A percentile compares a stretch with the other conserved stretches of the same genome.
phyloP scores from a whole-genome alignment of 1,139 yeast species.

The Geotrichum reessii region DNA sequence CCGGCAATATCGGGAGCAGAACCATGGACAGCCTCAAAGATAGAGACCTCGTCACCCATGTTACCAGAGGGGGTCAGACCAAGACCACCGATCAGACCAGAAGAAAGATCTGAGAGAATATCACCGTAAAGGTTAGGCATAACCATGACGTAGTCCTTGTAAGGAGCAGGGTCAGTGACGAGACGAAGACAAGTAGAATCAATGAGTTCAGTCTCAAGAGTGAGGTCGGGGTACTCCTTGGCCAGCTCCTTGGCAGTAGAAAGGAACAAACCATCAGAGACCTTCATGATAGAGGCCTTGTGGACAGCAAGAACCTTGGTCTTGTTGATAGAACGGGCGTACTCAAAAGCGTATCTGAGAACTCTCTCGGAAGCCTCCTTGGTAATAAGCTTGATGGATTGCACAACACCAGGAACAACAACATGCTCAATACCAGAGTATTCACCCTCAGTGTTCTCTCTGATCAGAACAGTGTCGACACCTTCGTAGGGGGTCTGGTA shows the following conservation, averaged over 20 bases:
- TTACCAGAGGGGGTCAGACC: constrained; percentile 98
- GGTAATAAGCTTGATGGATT: constrained; percentile 94
- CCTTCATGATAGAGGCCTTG: constrained; percentile 97
- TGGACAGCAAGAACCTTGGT: constrained; percentile 91
- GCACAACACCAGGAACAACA: constrained; percentile 96
- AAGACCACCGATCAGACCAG: constrained; percentile 96
- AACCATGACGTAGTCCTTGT: constrained; percentile 85
- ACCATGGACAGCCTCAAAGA: constrained; percentile 98
- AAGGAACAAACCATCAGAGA: constrained; percentile 94
- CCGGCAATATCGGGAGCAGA: constrained; percentile 99
- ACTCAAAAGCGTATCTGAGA: constrained; percentile 93
- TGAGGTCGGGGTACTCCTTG: constrained; percentile 86
- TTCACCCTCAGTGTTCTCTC: constrained; percentile 99
- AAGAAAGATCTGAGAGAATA: constrained; percentile 92
- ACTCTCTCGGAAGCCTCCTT: constrained; percentile 94
- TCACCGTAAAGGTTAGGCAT: constrained; percentile 99
- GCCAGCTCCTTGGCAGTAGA: constrained; percentile 85
- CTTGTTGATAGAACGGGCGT: constrained; percentile 84
- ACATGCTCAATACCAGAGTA: constrained; percentile 98
- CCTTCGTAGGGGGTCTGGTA: constrained; percentile 91
- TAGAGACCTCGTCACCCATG: constrained; percentile 96
- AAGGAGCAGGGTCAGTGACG: constrained; percentile 82
- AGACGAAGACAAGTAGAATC: constrained; percentile 92
- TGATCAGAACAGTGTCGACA: constrained; percentile 91
- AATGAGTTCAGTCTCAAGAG: constrained; percentile 76